phyloP scores from a whole-genome alignment of 2,329 filamentous ascomycete genomes.

The Diaporthe aspalathi region DNA sequence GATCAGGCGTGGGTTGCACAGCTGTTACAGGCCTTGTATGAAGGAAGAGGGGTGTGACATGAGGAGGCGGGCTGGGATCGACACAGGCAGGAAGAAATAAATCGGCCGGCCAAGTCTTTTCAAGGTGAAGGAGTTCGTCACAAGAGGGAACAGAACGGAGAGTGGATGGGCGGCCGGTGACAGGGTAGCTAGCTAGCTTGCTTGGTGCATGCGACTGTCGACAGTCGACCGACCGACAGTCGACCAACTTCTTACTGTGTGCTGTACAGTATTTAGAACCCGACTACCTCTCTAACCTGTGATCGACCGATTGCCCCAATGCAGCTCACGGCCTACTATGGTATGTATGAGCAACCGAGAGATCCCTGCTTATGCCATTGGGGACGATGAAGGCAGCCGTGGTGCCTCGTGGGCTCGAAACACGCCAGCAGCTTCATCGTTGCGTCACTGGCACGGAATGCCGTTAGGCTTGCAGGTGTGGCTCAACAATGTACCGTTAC shows the following conservation, averaged over 20 bases:
- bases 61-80: background rate
- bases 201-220: too few relatives aligned
- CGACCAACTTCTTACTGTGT: too few relatives aligned
- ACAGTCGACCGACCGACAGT: too few relatives aligned
- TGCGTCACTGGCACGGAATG: constrained; percentile 25
- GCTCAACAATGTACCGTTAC: constrained; percentile 8
- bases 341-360: background rate
- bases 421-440: constrained; percentile 27
- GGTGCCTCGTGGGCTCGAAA: constrained; percentile 10
- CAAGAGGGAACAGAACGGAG: background rate
- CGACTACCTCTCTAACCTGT: background rate
- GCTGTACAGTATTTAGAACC: too few relatives aligned
- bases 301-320: constrained; percentile 13
- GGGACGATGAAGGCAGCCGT: background rate
- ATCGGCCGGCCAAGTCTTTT: constrained; percentile 6
- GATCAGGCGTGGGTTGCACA: constrained; percentile 15
- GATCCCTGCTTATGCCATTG: constrained; percentile 7
- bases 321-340: constrained; percentile 3
- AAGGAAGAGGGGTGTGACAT: constrained; percentile 29
- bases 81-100: background rate
- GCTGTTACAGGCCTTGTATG: constrained; percentile 22
- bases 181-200: background rate
- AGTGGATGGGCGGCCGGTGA: background rate
- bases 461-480: constrained; percentile 26
- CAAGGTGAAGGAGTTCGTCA: constrained; percentile 24